phyloP scores from a whole-genome alignment of 139 green algal species.

The Chlorella vulgaris region DNA sequence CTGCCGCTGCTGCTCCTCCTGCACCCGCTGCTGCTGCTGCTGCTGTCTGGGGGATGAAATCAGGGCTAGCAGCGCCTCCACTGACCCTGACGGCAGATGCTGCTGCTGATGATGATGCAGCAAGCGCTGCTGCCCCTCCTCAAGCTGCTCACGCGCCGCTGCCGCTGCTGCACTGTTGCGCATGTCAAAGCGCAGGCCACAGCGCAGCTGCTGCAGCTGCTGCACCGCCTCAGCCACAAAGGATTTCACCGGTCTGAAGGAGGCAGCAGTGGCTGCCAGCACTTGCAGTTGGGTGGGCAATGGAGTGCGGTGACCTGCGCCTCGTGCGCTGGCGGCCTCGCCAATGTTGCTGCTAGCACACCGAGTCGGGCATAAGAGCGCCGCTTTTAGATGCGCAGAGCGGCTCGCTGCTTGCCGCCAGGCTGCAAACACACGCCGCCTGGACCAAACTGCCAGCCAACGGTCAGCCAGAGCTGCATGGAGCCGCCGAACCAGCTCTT shows the following conservation, averaged over 20 bases:
- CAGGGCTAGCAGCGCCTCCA: constrained; percentile 6
- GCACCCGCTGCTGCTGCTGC: neutral
- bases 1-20: neutral
- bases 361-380: neutral
- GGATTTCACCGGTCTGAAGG: constrained; percentile 16
- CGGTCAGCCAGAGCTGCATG: constrained; percentile 14
- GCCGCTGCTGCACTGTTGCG: neutral
- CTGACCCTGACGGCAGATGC: neutral
- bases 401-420: constrained; percentile 11
- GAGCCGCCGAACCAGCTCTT: constrained; percentile 15
- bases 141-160: neutral
- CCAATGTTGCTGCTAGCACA: neutral
- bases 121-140: neutral
- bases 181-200: constrained; percentile 1
- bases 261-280: neutral
- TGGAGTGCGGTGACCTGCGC: neutral
- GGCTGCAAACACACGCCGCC: neutral
- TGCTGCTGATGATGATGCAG: neutral
- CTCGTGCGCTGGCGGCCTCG: neutral
- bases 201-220: constrained; percentile 3
- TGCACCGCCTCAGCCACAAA: constrained; percentile 16
- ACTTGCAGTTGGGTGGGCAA: neutral
- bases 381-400: constrained; percentile 8
- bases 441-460: constrained; percentile 14
- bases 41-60: neutral